phyloP scores from a whole-genome alignment of 495 filamentous ascomycete species.

The Podospora tetraspora region DNA sequence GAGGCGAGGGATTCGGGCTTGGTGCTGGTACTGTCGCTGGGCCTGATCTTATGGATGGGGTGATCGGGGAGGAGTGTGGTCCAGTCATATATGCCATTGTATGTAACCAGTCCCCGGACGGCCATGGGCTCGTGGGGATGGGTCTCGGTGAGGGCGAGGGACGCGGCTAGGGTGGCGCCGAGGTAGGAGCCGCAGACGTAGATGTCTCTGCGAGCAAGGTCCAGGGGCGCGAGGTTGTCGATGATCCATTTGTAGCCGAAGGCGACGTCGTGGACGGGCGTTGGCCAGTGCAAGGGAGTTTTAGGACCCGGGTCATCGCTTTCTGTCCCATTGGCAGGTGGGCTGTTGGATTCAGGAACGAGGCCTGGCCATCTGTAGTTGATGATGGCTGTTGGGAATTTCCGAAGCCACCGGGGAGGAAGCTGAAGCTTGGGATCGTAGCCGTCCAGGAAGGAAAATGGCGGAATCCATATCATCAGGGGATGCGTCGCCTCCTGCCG shows the following conservation, averaged over 20 bases:
- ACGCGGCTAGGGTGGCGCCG: conserved; percentile 44
- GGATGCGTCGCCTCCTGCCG: conserved; percentile 11
- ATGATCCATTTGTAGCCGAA: conserved; percentile 44
- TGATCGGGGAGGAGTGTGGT: conserved; percentile 45
- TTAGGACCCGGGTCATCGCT: background rate
- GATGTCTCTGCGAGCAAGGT: conserved; percentile 29
- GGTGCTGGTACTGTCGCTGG: background rate
- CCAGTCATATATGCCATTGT: conserved; percentile 53
- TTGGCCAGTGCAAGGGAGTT: conserved; percentile 38
- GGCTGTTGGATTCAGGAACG: background rate
- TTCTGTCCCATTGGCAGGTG: background rate
- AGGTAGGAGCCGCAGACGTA: conserved; percentile 48
- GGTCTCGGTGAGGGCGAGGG: conserved; percentile 46
- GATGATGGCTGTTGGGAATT: conserved; percentile 34
- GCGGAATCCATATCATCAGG: conserved; percentile 36
- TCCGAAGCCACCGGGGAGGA: conserved; percentile 32
- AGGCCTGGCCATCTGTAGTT: conserved; percentile 38
- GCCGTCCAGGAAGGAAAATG: conserved; percentile 19
- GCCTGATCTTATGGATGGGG: conserved; percentile 24
- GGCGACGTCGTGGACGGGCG: conserved; percentile 44
- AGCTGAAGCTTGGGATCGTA: background rate
- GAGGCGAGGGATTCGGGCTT: background rate
- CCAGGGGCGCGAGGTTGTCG: conserved; percentile 28
- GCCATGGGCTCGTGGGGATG: conserved; percentile 30
- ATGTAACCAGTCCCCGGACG: conserved; percentile 42